Evolutionary conservation across 2,329 filamentous ascomycete species (phyloP), one percentile per base, ranked within the genome.

Genomic region (Cladophialophora exuberans): DNA sequence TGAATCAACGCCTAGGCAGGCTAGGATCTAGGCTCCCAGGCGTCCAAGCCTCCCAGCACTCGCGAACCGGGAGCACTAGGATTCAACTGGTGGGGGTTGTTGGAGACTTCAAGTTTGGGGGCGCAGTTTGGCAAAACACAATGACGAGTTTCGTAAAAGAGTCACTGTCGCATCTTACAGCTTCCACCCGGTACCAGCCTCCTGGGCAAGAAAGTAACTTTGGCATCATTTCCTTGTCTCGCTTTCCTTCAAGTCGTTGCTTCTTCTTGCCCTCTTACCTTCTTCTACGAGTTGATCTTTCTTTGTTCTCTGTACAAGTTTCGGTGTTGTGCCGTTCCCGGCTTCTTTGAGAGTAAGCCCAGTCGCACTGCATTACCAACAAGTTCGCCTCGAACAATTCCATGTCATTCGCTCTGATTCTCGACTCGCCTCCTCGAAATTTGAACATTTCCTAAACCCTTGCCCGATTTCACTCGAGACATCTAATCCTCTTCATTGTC

Each of bases 251-350:
- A 26, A 28, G 22, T 17, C 10, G 7, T 31, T 7, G 7, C 20
- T 17, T 30, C 42, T 45, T 30, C 17, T 45, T 22, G 13, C n/a
- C 15, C 26, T 26, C 17, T 41, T 49, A 22, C 33, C 22, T 48
- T 48, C 23, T 18, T 28, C 13, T 42, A 42, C 17, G 26, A 22
- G n/a, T 41, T 18, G n/a, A 42, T 25, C 6, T 13, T 41, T 28
- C 46, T 41, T 49, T 49, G 46, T 49, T 28, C 33, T 38, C 23
- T 33, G 44, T 38, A n/a, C n/a, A n/a, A n/a, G n/a, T n/a, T n/a
- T n/a, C n/a, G 13, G 20, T 47, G 18, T 9, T 17, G 13, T 25
- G 35, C 38, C 46, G 35, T 38, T 49, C 17, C 33, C 35, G 46
- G 35, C 25, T 31, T 23, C 33, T 49, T 20, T 49, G 46, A 49